Evolutionary conservation across 495 filamentous ascomycete genomes (phyloP), one percentile per base, ranked within the genome.

Genomic region (Talaromyces borbonicus): DNA sequence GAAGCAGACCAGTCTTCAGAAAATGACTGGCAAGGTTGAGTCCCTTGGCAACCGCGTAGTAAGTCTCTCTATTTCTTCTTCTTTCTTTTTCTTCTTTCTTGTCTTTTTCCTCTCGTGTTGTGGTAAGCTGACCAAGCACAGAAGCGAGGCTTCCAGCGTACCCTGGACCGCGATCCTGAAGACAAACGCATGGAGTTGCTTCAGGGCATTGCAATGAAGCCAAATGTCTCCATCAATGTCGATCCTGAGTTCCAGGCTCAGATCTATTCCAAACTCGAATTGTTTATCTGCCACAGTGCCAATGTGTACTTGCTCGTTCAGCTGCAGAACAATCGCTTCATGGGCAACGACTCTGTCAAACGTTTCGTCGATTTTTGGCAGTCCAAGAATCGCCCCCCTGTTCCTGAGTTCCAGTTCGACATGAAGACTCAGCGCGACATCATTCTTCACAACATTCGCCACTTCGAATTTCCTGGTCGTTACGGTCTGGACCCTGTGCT

Each of bases 351-450:
- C 16, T 72, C 75, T 8, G 61, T 78, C 50, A 61, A 59, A 27
- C 74, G 68, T 36, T 51, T 71, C 35, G 61, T 55, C 30, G 60
- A 65, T 16, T 55, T 44, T 48, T 79, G 74, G 75, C 58, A 49
- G 11, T 52, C 61, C 3, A 77, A 75, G 52, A 75, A 75, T 42
- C 62, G 74, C 3, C 71, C 73, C 5, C 62, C 62, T 22, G 76
- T 80, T 2, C 57, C 66, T 7, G 70, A 79, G 43, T 80, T 80
- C 55, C 66, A 68, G 48, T 80, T 73, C 48, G 74, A 79, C 51
- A 74, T 78, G 48, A 57, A 56, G 6, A 78, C 73, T 4, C 78
- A 81, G 53, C 62, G 67, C 11, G 65, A 72, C 4, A 55, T 81
- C 11, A 68, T 81, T 42, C 36, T 59, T 3, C 56, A 56, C 26